Base-by-base conservation (phyloP, 1,284 basidiomycete genomes). In the Fomes fomentarius region DNA sequence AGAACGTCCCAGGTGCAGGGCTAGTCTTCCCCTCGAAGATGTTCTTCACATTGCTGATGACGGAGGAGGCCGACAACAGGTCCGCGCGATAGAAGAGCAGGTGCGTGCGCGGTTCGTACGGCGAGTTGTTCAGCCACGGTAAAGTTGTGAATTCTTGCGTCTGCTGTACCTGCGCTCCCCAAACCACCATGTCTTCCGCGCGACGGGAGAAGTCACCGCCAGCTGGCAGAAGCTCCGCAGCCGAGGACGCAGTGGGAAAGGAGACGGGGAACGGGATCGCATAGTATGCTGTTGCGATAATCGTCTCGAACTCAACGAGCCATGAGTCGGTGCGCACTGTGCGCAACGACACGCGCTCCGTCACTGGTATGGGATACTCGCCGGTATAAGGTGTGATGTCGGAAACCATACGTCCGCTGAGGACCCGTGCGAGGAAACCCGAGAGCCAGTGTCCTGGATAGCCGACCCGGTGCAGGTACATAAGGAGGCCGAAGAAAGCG, bases 381-480 rank as follows among this genome's bases (percentile, higher is more conserved):
- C 54, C 68, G 7, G 47, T 33, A 50, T 69, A 73, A 1, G 68
- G 66, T 8, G 55, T 60, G 48, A 69, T 62, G 30, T 69, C 66
- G 19, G 66, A 66, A 25, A 59, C 47, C 22, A 73, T 52, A 11
- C 45, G 61, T 38, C 71, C 66, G 22, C 61, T 60, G 8, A 74
- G 54, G 3, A 74, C 45, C 30, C 56, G 61, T 35, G 69, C 64
- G 19, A 70, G 49, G 60, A 69, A 71, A 4, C 73, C 72, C 38
- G 66, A 63, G 15, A 76, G 68, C 72, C 69, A 74, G 53, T 71
- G 69, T 40, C 61, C 58, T 14, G 73, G 67, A 60, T 69, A 72
- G 22, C 71, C 70, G 45, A 75, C 69, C 38, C 65, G 61, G 53
- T 69, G 63, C 41, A 73, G 68, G 54, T 72, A 69, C 34, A 73